Base-by-base conservation (phyloP, 345 rosid species). In the Ceriops decandra region DNA sequence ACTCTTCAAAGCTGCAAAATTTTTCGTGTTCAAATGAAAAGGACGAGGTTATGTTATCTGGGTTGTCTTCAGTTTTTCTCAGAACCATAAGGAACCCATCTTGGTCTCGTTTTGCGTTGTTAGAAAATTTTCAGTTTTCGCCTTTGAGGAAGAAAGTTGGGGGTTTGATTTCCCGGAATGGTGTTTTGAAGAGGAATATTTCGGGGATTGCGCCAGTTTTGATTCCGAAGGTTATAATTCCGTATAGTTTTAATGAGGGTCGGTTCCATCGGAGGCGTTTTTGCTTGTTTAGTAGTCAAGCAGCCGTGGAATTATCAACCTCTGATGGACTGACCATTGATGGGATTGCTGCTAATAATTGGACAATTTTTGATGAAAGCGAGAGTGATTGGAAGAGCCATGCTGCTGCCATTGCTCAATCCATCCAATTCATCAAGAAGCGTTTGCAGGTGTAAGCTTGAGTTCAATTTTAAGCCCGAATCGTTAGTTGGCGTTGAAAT, bases 381-480 rank as follows among this genome's bases (percentile, higher is more conserved):
- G 97, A 91, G 65, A 74, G 79, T 72, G 96, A 95, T 79, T 90
- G 99, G 99, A 91, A 80, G 75, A 90, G 97, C 68, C 97, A 95
- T 79, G 91, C 93, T 57, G 89, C 97, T 66, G 95, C 99, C 16
- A 85, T 87, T 81, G 79, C 97, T 63, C 97, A 91, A 67, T 95
- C 97, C 72, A 83, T 95, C 72, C 83, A 84, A 83, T 88, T 91
- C 33, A 90, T 95, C 87, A 95, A 90, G 85, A 85, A 69, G 70
- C 96, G 96, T n/a, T 79, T 95, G 76, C 92, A 89, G 90, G 98
- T 93, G 79, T 24, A 42, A 42, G 49, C 49, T 42, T 33, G 36
- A 13, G 15, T 42, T 42, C 36, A 7, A 33, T 15, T 42, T 42
- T 15, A 42, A 13, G 17, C 49, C 19, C 49, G 16, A 42, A 15